Conservation (phyloP, 495 filamentous ascomycete species). For the Daldinia bambusicola region DNA sequence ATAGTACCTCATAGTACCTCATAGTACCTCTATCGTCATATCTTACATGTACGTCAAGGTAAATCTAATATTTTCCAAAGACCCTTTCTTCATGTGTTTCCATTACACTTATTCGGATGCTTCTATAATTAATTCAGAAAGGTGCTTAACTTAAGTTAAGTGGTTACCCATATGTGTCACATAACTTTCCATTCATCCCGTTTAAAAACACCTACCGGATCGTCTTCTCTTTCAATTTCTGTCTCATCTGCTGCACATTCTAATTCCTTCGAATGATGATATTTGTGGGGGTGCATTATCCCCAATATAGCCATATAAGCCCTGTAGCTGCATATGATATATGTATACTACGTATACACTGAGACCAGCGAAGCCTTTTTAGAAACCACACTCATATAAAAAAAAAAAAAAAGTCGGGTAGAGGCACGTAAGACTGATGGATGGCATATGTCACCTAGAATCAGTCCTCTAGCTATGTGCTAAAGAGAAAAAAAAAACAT, state of each 20-base stretch:
- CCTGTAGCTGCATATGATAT: background rate
- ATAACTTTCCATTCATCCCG: slow-evolving; percentile 8
- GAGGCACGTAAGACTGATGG: slow-evolving; percentile 28
- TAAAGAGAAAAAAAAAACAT: background rate
- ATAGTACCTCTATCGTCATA: background rate
- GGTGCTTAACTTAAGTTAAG: too few relatives aligned
- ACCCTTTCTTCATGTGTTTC: too few relatives aligned
- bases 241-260: slow-evolving; percentile 35
- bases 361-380: slow-evolving; percentile 1
- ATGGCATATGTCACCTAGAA: slow-evolving; percentile 20
- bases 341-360: too few relatives aligned
- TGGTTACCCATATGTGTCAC: background rate
- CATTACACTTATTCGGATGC: background rate
- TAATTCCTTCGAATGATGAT: slow-evolving; percentile 31
- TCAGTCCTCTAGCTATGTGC: background rate
- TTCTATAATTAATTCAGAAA: background rate
- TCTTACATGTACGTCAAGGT: too few relatives aligned
- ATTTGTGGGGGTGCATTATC: slow-evolving; percentile 11
- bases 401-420: too few relatives aligned
- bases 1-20: too few relatives aligned
- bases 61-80: too few relatives aligned
- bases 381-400: background rate
- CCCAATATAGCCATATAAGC: slow-evolving; percentile 4
- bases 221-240: background rate
- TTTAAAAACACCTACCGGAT: background rate